phyloP scores from a whole-genome alignment of 1,139 yeast species.

The Lodderomyces elongisporus region DNA sequence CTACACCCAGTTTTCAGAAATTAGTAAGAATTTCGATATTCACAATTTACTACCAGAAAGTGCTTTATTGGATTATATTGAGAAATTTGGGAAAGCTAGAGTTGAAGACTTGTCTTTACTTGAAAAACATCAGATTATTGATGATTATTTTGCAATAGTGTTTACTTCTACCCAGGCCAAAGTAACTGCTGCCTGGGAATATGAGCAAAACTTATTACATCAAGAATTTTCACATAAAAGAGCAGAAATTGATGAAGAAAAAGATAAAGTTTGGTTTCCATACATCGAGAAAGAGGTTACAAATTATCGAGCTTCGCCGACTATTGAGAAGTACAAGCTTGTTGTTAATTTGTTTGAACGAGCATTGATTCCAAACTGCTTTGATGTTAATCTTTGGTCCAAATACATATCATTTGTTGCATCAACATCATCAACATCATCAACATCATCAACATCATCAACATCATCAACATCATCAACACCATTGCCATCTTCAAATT shows the following conservation, averaged over 20 bases:
- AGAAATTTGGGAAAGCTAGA: constrained; percentile 19
- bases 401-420: constrained; percentile 44
- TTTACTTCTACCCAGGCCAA: constrained; percentile 44
- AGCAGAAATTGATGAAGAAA: constrained; percentile 27
- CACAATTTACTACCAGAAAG: constrained; percentile 27
- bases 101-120: constrained; percentile 22
- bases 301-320: constrained; percentile 1
- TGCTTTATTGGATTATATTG: constrained; percentile 17
- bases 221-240: constrained; percentile 38
- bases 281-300: constrained; percentile 46
- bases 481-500: constrained; percentile 6
- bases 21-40: constrained; percentile 31
- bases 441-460: too few relatives aligned
- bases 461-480: too few relatives aligned
- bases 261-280: constrained; percentile 44
- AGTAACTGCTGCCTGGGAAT: constrained; percentile 58
- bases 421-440: not conserved
- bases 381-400: constrained; percentile 50
- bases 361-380: constrained; percentile 54
- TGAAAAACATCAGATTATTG: constrained; percentile 36
- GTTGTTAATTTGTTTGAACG: constrained; percentile 51
- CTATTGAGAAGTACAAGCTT: constrained; percentile 6
- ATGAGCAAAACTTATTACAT: constrained; percentile 47
- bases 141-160: constrained; percentile 36
- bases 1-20: constrained; percentile 45